phyloP scores from a whole-genome alignment of 441 rosid genomes.

The Manihot esculenta region DNA sequence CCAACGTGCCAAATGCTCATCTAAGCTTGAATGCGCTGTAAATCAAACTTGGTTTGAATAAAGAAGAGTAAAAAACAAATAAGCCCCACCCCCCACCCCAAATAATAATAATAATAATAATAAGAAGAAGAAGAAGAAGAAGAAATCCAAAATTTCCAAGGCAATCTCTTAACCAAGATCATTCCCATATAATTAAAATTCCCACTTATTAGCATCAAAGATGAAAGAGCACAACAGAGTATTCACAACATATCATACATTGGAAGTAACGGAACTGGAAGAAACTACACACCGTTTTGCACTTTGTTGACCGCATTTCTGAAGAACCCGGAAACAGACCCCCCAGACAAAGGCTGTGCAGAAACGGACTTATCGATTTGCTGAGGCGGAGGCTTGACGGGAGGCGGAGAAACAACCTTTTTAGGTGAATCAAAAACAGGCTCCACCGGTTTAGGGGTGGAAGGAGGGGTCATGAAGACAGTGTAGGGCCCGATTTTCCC shows the following conservation, averaged over 20 bases:
- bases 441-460: conserved; percentile 64
- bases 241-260: not conserved
- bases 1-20: conserved; percentile 96
- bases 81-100: no score
- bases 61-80: not conserved
- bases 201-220: not conserved
- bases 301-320: conserved; percentile 66
- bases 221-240: not conserved
- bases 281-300: conserved; percentile 60
- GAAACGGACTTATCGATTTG: conserved; percentile 46
- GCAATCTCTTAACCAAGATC: not conserved
- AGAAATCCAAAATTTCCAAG: not conserved
- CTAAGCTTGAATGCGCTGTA: conserved; percentile 93
- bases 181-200: not conserved
- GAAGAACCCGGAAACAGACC: conserved; percentile 64
- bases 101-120: no score
- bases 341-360: conserved; percentile 31
- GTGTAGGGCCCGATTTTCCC: conserved; percentile 99
- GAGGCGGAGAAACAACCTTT: conserved; percentile 48
- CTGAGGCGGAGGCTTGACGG: conserved; percentile 78
- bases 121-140: no score
- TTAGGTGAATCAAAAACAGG: conserved; percentile 38
- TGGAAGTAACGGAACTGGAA: not conserved
- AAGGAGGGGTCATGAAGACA: conserved; percentile 89
- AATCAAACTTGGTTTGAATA: not conserved